These are phyloP conservation scores for Rosellinia necatrix DNA, from an alignment of 2,329 filamentous ascomycete species.

Conservation along the genomic window DNA sequence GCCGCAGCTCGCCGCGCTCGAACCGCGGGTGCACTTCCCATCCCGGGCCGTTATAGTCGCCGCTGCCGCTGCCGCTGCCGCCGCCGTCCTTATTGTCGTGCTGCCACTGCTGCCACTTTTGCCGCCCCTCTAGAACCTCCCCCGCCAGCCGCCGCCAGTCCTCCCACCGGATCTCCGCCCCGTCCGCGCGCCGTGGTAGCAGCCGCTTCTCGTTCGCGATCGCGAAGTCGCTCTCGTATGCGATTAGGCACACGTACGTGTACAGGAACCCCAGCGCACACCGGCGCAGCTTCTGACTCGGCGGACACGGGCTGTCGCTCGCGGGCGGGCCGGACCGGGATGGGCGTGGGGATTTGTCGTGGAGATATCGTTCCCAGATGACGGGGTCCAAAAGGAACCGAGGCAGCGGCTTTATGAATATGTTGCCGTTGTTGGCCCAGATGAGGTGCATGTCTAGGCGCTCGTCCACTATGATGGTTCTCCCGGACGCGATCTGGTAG, in stretches of 20 bases:
- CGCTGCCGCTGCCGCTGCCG: too few species aligned
- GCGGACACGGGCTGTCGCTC: too few species aligned
- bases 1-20: background rate
- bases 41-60: background rate
- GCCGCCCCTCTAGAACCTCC: too few species aligned
- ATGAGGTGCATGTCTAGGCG: background rate
- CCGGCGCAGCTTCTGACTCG: background rate
- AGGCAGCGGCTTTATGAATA: background rate
- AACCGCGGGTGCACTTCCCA: background rate
- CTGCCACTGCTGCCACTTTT: too few species aligned
- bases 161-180: background rate
- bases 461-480: background rate
- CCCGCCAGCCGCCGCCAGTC: background rate
- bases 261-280: background rate
- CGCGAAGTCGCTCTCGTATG: background rate
- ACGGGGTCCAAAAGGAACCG: background rate
- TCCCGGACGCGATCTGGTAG: background rate
- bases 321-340: too few species aligned
- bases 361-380: background rate
- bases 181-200: background rate
- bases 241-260: background rate
- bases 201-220: background rate
- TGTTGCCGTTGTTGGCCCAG: background rate
- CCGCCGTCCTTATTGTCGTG: too few species aligned
- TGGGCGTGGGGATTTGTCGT: too few species aligned